Evolutionary conservation across 768 basidiomycete genomes (phyloP), one percentile per base, ranked within the genome.

Genomic region (Amanita rubescens): DNA sequence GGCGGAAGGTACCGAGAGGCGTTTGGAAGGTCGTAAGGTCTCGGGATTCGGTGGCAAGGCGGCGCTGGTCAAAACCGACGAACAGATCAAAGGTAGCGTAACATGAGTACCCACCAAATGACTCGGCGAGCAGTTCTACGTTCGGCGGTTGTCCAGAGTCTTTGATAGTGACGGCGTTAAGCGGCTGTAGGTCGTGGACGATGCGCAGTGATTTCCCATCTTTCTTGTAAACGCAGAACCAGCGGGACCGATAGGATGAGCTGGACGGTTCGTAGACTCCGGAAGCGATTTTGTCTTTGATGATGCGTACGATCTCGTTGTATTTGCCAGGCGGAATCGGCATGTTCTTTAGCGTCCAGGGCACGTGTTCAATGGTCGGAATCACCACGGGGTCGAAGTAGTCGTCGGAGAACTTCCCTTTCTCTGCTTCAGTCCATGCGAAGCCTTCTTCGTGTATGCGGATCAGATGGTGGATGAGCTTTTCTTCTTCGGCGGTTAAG

Each of bases 401-500:
- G 5, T 65, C 62, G 1, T 57, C 51, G 3, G 49, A 55, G 37
- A 68, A 66, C 25, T 53, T 62, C 20, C 65, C 67, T 43, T 61
- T 61, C 43, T 71, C 68, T 1, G 47, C 47, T 43, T 70, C 64
- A 20, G 57, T 43, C 53, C 65, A 70, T 1, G 74, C 68, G 24
- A 78, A 65, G 0, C 62, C 69, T 0, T 54, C 11, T 41, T 74
- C 62, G 15, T 75, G 67, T 0, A 62, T 37, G 3, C 27, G 48
- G 10, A 75, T 49, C 3, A 75, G 44, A 2, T 70, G 61, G 15
- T 68, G 59, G 0, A 68, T 55, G 1, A 74, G 55, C n/a, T 65
- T 65, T 14, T 66, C 60, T 56, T 76, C 73, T 47, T 73, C 67
- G 0, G 62, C 62, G 58, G 57, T 64, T 0, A 75, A 59, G 52